Evolutionary conservation across 495 filamentous ascomycete species (phyloP), one percentile per base, ranked within the genome.

Genomic region (Baudoinia panamericana): DNA sequence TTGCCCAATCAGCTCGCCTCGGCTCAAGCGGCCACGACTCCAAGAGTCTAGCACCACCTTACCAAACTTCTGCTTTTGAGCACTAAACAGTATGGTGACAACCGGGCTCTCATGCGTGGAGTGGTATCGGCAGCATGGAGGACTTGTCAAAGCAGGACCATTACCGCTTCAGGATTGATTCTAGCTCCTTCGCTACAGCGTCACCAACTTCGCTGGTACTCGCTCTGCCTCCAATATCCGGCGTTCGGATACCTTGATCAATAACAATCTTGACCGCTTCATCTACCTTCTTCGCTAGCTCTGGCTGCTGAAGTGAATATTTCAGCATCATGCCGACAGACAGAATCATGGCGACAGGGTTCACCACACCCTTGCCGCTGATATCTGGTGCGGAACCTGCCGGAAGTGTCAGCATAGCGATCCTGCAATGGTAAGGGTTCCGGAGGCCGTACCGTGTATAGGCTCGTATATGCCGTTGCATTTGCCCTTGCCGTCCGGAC

Each of bases 401-500:
- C n/a, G n/a, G n/a, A n/a, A 29, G 8, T 4, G 13, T 11, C 7
- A 30, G 25, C 24, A 31, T 9, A 21, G 12, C 19, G 18, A 21
- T 30, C 17, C 20, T 5, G 4, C 2, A n/a, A 6, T 31, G 13
- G 30, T 5, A 15, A 7, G 17, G 5, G 15, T 10, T 7, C 7
- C 11, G 30, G 30, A 28, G 22, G 25, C 32, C 17, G 16, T 37
- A 83, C 87, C 92, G 60, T 97, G 92, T 51, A 96, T 96, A 23
- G 92, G 92, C 70, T 96, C 90, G 57, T 95, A 97, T 53, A 97
- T 94, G 52, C 90, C 80, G 50, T 81, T 83, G 46, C 78, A 76
- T 53, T 65, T 73, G 29, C 66, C 64, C 64, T 79, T 78, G 11
- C 74, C 76, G 65, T 93, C 87, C 1, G 90, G 90, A 31, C 92